These are phyloP conservation scores for Globisporangium radiosum DNA, from an alignment of 352 stramenopile genomes.

Conservation along the genomic window DNA sequence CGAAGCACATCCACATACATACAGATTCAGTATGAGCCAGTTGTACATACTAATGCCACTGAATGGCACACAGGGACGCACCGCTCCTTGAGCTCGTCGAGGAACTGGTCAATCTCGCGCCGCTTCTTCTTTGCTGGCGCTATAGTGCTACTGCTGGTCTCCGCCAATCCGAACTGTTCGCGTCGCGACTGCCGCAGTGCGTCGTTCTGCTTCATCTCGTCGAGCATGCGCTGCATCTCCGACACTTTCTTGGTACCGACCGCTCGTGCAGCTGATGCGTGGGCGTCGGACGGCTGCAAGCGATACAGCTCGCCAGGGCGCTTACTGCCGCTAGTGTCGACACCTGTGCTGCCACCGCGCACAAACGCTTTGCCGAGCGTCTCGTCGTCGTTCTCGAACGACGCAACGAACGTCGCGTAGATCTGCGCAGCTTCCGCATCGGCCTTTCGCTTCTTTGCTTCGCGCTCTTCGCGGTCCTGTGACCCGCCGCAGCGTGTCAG, in stretches of 20 bases:
- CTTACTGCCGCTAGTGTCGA: not conserved
- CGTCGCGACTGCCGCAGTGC: conserved; percentile 14
- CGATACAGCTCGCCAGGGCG: conserved; percentile 24
- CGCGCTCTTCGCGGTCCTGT: conserved; percentile 69
- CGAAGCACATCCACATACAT: not conserved
- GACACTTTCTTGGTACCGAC: conserved; percentile 28
- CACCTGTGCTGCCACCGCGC: conserved; percentile 10
- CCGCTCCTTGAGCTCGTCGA: conserved; percentile 86
- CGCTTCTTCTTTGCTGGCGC: conserved; percentile 31
- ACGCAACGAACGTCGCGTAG: conserved; percentile 87
- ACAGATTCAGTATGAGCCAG: not conserved
- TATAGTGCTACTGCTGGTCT: conserved; percentile 3
- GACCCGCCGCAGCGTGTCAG: too few species aligned
- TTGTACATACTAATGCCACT: too few species aligned
- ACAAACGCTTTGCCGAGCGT: conserved; percentile 62
- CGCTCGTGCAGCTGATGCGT: not conserved
- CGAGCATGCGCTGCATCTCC: conserved; percentile 65
- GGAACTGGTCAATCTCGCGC: conserved; percentile 82
- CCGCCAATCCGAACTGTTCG: conserved; percentile 11
- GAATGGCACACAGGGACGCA: conserved; percentile 11
- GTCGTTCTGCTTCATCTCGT: conserved; percentile 67
- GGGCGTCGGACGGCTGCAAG: conserved; percentile 15
- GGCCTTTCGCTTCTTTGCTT: conserved; percentile 76
- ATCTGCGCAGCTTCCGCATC: conserved; percentile 84
- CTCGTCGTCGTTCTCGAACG: conserved; percentile 77